Evolutionary conservation across 192 early-diverging fungal species (phyloP), one percentile per base, ranked within the genome.

Genomic region (Backusella westeae): DNA sequence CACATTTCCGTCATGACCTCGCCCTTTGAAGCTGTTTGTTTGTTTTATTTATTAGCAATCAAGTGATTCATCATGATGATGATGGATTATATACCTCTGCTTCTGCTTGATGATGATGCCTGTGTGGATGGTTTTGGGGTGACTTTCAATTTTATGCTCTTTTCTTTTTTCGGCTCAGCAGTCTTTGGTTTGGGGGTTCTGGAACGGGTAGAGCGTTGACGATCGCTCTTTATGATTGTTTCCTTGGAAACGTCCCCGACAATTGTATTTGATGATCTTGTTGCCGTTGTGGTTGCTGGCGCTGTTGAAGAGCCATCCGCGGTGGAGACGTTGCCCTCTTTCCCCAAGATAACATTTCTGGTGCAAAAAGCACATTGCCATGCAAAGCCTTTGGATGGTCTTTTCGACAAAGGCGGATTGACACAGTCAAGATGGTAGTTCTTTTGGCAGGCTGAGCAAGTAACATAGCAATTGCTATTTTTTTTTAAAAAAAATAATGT

Each of bases 361-460:
- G 85, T 82, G 69, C 96, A 97, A 0, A 86, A 80, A 5, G 90
- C 90, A 70, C 96, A 97, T 78, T 94, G 90, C 91, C 95, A 97
- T 19, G 89, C 93, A 73, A 94, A 96, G 2, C 94, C 95, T 79
- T 95, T 96, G 39, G 90, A 89, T 0, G 93, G 94, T 77, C 94
- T 93, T 69, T 86, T 87, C 0, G 83, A 69, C 21, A 96, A 78
- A 19, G 93, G 93, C n/a, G 93, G 93, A 67, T 91, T 91, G 63
- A 95, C 84, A 69, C 96, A 97, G 87, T 73, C 88, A 95, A 90
- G 80, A 3, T 97, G 96, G 75, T 91, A 96, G 69, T 89, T 86
- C 23, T 89, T 87, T 32, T 90, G 89, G 77, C 96, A 97, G 19
- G 86, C 76, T 36, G 90, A 88, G 77, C 96, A 97, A 68, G 92